Base-by-base conservation (phyloP, 176 grass and related monocot genomes). In the Zoysia pacifica region DNA sequence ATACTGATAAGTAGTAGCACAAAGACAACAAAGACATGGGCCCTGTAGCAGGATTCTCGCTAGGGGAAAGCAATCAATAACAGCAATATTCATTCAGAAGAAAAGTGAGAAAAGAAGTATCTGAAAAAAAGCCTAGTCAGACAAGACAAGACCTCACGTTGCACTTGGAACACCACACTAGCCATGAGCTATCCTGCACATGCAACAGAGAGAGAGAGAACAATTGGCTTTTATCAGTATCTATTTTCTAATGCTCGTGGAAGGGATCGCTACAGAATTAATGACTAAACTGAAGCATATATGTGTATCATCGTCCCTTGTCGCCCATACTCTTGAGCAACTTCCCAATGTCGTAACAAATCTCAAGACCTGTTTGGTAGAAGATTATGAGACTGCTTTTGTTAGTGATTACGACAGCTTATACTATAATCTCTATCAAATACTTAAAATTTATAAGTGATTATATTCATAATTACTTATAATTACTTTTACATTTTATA, bases 271-370 rank as follows among this genome's bases (percentile, higher is more conserved):
- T 61, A 68, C 18, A 47, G 53, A 86, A 69, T 5, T 16, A 48
- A 67, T 40, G 39, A 28, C 28, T 28, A 28, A 28, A n/a, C 46
- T 53, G 12, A 4, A 39, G 43, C 38, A 52, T 55, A 64, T 48
- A 39, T 28, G 28, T 36, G 51, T n/a, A 65, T 89, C 82, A 89
- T 28, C 45, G 59, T 1, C 53, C 62, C 48, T 85, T 89, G 73
- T 90, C 73, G 2, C 55, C 80, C 74, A 90, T 79, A 75, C 69
- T 86, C 68, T 86, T 71, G 1, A 90, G 91, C 64, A 90, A 82
- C 44, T 77, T 90, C 67, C 83, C 85, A 0, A 85, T 80, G 54
- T 78, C 71, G 2, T 82, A 90, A 39, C 88, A 85, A 4, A 88
- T 79, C 72, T 85, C 65, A 28, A 93, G 81, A 28, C 28, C 28